Conservation (phyloP, 73 alveolate genomes). For the Paramecium pentaurelia region DNA sequence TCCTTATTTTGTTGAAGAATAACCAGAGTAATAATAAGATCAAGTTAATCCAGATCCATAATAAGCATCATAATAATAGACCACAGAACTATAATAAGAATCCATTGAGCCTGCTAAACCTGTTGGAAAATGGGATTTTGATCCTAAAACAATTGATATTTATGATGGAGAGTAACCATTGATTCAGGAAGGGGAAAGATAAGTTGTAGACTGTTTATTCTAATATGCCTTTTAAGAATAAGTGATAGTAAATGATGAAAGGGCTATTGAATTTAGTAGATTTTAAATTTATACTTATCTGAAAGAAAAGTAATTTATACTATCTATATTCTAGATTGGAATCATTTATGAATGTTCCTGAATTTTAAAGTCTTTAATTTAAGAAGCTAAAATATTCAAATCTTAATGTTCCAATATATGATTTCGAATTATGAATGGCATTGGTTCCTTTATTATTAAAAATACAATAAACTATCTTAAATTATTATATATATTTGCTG, state of each 20-base stretch:
- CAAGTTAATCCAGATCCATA: background rate
- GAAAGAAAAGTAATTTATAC: background rate
- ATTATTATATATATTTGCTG: background rate
- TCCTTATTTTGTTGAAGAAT: constrained; percentile 5
- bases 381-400: background rate
- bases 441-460: background rate
- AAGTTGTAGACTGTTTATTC: background rate
- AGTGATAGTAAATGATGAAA: background rate
- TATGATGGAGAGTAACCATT: constrained; percentile 40
- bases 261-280: constrained; percentile 27
- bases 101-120: background rate
- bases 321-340: constrained; percentile 9
- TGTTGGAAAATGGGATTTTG: constrained; percentile 46
- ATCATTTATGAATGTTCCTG: constrained; percentile 43
- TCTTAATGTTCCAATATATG: constrained; percentile 35
- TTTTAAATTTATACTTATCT: background rate
- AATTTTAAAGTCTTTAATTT: background rate
- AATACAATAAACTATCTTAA: background rate
- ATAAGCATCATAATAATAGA: background rate
- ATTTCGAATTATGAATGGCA: constrained; percentile 30
- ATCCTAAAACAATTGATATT: constrained; percentile 40
- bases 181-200: constrained; percentile 5
- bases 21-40: background rate
- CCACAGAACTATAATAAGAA: background rate
- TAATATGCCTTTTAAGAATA: background rate